Evolutionary conservation across 1,139 yeast genomes (phyloP).

Genomic region (Diutina pseudorugosa): DNA sequence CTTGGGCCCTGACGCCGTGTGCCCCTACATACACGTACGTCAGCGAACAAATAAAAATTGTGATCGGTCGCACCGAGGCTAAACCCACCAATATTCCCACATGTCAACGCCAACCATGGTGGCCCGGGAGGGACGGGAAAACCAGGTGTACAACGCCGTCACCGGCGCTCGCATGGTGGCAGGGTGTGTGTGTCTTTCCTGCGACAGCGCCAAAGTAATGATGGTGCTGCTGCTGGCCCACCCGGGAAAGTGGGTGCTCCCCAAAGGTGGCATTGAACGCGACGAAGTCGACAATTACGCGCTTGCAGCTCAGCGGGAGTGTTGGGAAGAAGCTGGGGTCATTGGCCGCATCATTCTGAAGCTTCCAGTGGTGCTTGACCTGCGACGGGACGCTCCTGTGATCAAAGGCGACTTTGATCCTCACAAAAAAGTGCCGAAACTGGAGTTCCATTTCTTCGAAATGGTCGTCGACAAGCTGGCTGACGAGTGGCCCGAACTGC

Average conservation of each 20-base stretch:
- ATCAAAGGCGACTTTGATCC: slow-evolving; percentile 27
- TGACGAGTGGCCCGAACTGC: slow-evolving; percentile 63
- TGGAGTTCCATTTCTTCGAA: slow-evolving; percentile 80
- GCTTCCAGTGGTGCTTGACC: slow-evolving; percentile 59
- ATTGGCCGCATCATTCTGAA: slow-evolving; percentile 43
- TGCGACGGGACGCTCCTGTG: slow-evolving; percentile 49
- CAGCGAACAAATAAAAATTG: neutral
- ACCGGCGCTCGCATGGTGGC: slow-evolving; percentile 83
- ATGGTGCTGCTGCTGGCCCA: slow-evolving; percentile 67
- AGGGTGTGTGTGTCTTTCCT: slow-evolving; percentile 71
- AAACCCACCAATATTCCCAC: neutral
- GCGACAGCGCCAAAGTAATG: slow-evolving; percentile 46
- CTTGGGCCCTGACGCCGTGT: too few species aligned
- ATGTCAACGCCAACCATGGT: neutral
- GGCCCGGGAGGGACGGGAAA: slow-evolving; percentile 12
- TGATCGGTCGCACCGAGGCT: neutral
- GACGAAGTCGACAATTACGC: slow-evolving; percentile 53
- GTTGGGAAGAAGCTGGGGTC: slow-evolving; percentile 98
- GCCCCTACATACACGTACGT: too few species aligned
- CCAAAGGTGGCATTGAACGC: slow-evolving; percentile 89
- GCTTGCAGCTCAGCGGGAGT: slow-evolving; percentile 67
- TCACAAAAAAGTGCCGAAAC: slow-evolving; percentile 37
- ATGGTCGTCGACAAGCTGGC: slow-evolving; percentile 46
- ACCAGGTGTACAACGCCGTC: slow-evolving; percentile 30
- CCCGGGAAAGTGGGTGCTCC: slow-evolving; percentile 68